phyloP scores from a whole-genome alignment of 148 eudicot genomes.

The Cornus controversa region DNA sequence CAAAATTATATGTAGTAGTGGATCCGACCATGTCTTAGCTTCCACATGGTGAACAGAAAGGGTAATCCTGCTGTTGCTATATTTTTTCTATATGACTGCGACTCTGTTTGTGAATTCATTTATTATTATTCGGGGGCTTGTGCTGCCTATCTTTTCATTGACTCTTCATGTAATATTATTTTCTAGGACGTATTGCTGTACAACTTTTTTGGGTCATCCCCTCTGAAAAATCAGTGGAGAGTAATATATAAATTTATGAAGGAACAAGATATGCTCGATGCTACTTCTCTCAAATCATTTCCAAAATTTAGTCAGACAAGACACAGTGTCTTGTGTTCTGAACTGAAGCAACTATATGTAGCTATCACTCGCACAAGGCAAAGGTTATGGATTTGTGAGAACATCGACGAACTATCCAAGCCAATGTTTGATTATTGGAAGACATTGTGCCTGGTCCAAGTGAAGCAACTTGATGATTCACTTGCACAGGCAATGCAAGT shows the following conservation, averaged over 20 bases:
- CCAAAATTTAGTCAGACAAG: conserved; percentile 34
- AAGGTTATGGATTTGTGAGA: conserved; percentile 68
- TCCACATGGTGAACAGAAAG: too few relatives aligned
- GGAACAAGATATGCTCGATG: conserved; percentile 33
- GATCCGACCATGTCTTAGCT: too few relatives aligned
- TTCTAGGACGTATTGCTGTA: conserved; percentile 54
- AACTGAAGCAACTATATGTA: conserved; percentile 61
- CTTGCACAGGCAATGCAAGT: conserved; percentile 60
- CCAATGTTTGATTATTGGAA: conserved; percentile 74
- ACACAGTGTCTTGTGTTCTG: conserved; percentile 56
- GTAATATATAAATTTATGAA: conserved; percentile 47
- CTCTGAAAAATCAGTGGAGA: conserved; percentile 49
- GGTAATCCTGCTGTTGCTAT: not conserved
- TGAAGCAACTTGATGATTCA: conserved; percentile 46
- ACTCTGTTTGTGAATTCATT: not conserved
- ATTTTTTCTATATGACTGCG: too few relatives aligned
- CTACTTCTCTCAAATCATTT: conserved; percentile 18
- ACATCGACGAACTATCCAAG: conserved; percentile 42
- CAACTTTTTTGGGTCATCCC: conserved; percentile 60
- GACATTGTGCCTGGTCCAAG: conserved; percentile 46
- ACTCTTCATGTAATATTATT: not conserved
- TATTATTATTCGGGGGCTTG: too few relatives aligned
- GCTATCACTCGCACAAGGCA: conserved; percentile 73
- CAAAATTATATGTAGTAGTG: too few relatives aligned
- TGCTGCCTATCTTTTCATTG: not conserved